phyloP scores from a whole-genome alignment of 257 asterid species.

The Petrea volubilis region DNA sequence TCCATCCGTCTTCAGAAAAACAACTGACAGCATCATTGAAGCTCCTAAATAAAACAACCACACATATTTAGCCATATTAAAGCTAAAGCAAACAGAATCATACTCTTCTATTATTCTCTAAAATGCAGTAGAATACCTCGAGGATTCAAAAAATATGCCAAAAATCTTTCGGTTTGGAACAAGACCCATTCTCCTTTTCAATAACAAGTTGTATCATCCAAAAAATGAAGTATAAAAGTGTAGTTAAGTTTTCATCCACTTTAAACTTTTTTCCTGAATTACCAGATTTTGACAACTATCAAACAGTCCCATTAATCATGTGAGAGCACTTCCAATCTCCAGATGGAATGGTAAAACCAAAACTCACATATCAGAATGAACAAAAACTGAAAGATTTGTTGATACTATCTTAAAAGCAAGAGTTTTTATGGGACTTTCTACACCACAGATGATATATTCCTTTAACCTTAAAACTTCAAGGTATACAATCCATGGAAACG shows the following conservation, averaged over 20 bases:
- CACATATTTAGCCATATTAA: slow-evolving; percentile 9
- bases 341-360: background rate
- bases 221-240: background rate
- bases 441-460: background rate
- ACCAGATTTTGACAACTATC: background rate
- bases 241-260: background rate
- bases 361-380: background rate
- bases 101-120: background rate
- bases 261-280: background rate
- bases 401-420: background rate
- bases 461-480: background rate
- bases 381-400: background rate
- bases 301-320: background rate
- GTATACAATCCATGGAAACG: background rate
- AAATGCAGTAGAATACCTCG: background rate
- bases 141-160: background rate
- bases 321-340: background rate
- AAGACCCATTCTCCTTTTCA: background rate
- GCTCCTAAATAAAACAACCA: slow-evolving; percentile 36
- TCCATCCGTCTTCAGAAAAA: slow-evolving; percentile 56
- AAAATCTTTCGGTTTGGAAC: background rate
- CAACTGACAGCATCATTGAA: slow-evolving; percentile 49
- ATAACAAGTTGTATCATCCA: background rate
- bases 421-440: background rate
- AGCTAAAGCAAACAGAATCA: slow-evolving; percentile 1